Evolutionary conservation across 257 asterid species (phyloP).

Genomic region (Przewalskia tangutica): DNA sequence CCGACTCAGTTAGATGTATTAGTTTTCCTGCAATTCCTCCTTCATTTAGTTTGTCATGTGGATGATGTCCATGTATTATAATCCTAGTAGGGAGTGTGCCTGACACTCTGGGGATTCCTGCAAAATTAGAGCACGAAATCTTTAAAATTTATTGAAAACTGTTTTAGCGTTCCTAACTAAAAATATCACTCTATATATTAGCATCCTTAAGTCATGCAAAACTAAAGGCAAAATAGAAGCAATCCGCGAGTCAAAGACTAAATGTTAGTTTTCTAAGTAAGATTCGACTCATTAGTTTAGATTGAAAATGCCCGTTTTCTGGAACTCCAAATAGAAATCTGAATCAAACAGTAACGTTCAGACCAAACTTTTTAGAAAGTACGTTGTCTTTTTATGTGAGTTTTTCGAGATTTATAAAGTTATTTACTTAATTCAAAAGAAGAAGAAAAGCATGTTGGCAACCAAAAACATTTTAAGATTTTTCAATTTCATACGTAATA

Average conservation of each 20-base stretch:
- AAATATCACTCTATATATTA: not conserved
- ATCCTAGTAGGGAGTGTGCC: constrained; percentile 44
- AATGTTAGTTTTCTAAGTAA: not conserved
- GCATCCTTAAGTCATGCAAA: not conserved
- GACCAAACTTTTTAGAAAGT: not conserved
- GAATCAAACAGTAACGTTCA: not conserved
- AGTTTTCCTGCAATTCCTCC: constrained; percentile 55
- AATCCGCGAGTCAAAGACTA: not conserved
- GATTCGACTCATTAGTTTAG: not conserved
- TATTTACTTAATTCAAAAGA: not conserved
- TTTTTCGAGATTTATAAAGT: not conserved
- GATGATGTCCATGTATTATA: constrained; percentile 79
- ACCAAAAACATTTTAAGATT: not conserved
- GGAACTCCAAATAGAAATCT: not conserved
- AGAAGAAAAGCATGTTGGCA: not conserved
- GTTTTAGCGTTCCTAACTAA: not conserved
- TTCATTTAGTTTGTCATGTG: constrained; percentile 42
- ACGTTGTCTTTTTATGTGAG: not conserved
- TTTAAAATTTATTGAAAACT: not conserved
- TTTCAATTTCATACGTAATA: not conserved
- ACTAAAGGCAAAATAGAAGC: not conserved
- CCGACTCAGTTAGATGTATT: constrained; percentile 72
- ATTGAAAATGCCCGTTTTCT: not conserved
- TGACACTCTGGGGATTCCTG: constrained; percentile 35
- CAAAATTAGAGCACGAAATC: constrained; percentile 4